Base-by-base conservation (phyloP, 2,329 filamentous ascomycete species). In the Xylaria sp. region DNA sequence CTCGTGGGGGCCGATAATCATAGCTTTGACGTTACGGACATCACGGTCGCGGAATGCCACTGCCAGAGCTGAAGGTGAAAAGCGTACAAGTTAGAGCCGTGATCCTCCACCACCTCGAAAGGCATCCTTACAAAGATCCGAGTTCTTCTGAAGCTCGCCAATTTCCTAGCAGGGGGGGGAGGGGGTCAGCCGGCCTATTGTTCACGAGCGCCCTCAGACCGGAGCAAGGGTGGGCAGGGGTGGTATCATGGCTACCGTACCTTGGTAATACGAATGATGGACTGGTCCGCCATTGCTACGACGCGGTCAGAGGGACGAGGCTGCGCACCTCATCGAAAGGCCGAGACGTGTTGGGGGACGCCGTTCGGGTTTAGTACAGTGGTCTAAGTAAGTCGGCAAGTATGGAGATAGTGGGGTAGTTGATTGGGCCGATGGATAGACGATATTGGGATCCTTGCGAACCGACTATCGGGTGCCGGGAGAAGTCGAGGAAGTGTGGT, bases 1-100 rank as follows among this genome's bases (percentile, higher is more conserved):
- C 70, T 95, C 93, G 67, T 94, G 92, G 23, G 95, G 94, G 0
- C 95, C 95, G 68, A 98, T 87, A 71, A 98, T 94, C 66, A 98
- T 77, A 49, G 93, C 92, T 73, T 88, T 90, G 51, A 98, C 89
- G 74, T 92, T 90, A 57, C 93, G 90, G 63, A 98, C 91, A 76
- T 99, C 93, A 68, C 88, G 84, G 77, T 98, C 95, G 53, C 90
- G 85, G 74, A 91, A 96, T 58, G 91, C 90, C 49, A 97, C 93
- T 10, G 92, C 92, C 65, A 98, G 85, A 29, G 93, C 92, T 93
- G 64, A 51, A 47, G 38, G 25, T 25, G 47, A 48, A 44, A 53
- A 2, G 52, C 54, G 35, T 47, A 58, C 67, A 54, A 68, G 68
- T 71, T 46, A 69, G 67, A 44, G 46, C 27, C 31, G 60, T 17